Evolutionary conservation across 768 basidiomycete species (phyloP), one percentile per base, ranked within the genome.

Genomic region (Mycena galopus): DNA sequence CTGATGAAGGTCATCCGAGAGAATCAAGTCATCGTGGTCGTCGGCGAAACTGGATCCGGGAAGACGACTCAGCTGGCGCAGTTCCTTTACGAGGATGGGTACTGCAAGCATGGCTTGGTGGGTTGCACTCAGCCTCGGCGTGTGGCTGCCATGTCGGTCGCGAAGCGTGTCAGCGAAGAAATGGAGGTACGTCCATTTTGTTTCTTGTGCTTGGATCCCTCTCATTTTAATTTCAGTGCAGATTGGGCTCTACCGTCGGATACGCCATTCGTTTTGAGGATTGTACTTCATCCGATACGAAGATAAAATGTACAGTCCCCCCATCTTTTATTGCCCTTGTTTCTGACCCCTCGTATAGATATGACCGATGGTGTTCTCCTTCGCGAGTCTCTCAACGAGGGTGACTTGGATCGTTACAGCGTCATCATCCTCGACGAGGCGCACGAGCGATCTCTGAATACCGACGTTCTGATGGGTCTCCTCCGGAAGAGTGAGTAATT

Each of bases 31-130:
- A 86, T 94, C 57, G 91, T 99, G 67, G 96, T 99, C 44, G 94
- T 99, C 47, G 98, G 98, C n/a, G 98, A 99, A 83, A 99, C 98
- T n/a, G 98, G 98, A 12, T 99, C 97, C 0, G 98, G 98, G 8
- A 99, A 99, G 84, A 99, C 98, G 1, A 99, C 98, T 0, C 98
- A 99, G 80, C 85, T 99, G 8, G 86, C 95, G 0, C 98, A 99
- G 79, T 99, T 96, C 83, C 81, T 99, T 72, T 95, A 98, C 79
- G 98, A 99, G 80, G 98, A 99, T 73, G 98, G 98, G 0, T 99
- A 97, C 81, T 95, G 96, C 75, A 80, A 89, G 5, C 89, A 92
- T 82, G 97, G 97, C 21, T 87, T 99, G 51, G 91, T 99, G 60
- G 97, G 97, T 14, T 99, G 98, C 79, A 99, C 98, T 0, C 98